These are phyloP conservation scores for Cryptosporidium sp. DNA, from an alignment of 169 alveolate species.

Conservation along the genomic window DNA sequence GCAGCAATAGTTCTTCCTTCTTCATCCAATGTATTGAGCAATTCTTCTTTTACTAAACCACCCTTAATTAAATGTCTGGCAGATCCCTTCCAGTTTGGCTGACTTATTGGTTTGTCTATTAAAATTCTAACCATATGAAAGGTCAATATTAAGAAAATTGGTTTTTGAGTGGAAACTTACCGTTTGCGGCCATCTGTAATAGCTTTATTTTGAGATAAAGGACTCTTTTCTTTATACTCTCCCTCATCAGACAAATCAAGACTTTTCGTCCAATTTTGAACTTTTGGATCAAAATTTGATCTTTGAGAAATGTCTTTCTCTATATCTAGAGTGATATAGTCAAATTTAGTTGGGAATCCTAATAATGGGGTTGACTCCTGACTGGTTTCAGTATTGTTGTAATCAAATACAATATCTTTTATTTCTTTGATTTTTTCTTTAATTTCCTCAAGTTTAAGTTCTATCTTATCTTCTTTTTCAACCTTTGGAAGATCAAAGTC, in stretches of 20 bases:
- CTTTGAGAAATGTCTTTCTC: not conserved
- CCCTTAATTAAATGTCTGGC: slow-evolving; percentile 28
- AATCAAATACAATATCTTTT: not conserved
- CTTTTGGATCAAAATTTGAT: not conserved
- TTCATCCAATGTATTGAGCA: slow-evolving; percentile 20
- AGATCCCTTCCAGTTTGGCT: slow-evolving; percentile 70
- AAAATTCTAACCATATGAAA: not conserved
- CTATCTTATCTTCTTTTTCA: not conserved
- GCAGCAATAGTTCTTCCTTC: slow-evolving; percentile 48
- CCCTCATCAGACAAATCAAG: not conserved
- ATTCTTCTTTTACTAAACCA: slow-evolving; percentile 3
- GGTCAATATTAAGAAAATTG: not conserved
- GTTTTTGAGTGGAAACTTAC: slow-evolving; percentile 13
- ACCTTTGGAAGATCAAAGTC: not conserved
- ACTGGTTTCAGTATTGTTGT: not conserved
- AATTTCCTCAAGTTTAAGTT: not conserved
- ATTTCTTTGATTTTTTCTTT: slow-evolving; percentile 18
- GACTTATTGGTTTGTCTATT: not conserved
- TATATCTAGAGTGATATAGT: not conserved
- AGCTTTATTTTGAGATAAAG: not conserved
- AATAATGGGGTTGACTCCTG: slow-evolving; percentile 1
- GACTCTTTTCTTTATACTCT: not conserved
- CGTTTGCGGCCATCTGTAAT: not conserved
- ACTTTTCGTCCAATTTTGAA: not conserved
- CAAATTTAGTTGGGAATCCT: not conserved